Conservation (phyloP, 176 grass and related monocot species). For the Musa schizocarpa region DNA sequence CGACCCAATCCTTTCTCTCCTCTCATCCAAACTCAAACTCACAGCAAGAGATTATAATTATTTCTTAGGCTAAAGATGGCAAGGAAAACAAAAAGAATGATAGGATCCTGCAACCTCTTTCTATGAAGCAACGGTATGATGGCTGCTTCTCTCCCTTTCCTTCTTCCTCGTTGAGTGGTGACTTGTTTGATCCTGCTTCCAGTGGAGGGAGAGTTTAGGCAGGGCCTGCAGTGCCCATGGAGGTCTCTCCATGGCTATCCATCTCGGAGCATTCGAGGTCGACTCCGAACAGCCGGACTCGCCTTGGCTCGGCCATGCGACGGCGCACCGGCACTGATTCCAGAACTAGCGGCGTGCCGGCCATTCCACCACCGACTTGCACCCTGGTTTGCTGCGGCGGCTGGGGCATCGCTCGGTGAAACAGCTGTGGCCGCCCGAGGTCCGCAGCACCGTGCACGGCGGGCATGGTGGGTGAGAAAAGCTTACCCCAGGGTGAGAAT, state of each 20-base stretch:
- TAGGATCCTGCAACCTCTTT: too few species aligned
- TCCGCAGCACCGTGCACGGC: neutral
- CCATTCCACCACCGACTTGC: conserved; percentile 9
- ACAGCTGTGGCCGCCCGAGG: neutral
- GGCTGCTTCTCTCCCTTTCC: too few species aligned
- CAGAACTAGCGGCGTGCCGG: conserved; percentile 40
- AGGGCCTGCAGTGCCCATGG: too few species aligned
- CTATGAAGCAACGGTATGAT: too few species aligned
- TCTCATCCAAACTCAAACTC: too few species aligned
- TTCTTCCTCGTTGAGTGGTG: too few species aligned
- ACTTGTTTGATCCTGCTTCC: too few species aligned
- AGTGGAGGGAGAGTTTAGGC: too few species aligned
- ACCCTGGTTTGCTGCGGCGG: conserved; percentile 32
- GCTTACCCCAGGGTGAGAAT: conserved; percentile 14
- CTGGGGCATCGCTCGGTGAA: neutral
- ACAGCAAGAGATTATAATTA: too few species aligned
- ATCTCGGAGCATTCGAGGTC: conserved; percentile 44
- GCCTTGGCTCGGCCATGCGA: conserved; percentile 27
- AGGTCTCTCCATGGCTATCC: neutral
- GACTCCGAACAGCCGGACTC: conserved; percentile 74
- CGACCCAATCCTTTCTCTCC: too few species aligned
- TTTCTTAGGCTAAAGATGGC: too few species aligned
- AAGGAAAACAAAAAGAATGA: too few species aligned
- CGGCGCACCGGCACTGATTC: conserved; percentile 41
- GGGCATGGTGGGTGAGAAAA: conserved; percentile 8